Percentiles rank a stretch among this genome's conserved stretches.
These are phyloP conservation scores for Favolaschia claudopus DNA, from an alignment of 768 basidiomycete genomes.

Conservation along the genomic window DNA sequence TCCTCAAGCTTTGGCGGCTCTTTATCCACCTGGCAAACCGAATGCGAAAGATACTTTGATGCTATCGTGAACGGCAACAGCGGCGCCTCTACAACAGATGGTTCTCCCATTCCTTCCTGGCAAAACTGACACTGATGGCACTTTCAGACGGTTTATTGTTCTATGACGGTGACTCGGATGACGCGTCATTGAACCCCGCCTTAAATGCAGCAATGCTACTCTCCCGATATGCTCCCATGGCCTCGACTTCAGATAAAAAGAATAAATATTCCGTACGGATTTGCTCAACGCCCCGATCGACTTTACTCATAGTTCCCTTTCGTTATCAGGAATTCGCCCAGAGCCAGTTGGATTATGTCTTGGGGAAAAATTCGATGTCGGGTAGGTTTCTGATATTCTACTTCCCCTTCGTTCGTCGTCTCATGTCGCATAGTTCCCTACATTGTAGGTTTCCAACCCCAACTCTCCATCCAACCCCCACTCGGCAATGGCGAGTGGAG, in stretches of 20 bases:
- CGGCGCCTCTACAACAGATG: conserved; percentile 64
- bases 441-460: conserved; percentile 86
- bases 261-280: conserved; percentile 64
- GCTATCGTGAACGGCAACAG: conserved; percentile 65
- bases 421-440: conserved; percentile 64
- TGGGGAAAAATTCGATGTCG: conserved; percentile 92
- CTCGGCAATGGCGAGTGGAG: conserved; percentile 88
- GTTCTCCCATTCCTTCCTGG: conserved; percentile 43
- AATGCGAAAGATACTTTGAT: conserved; percentile 83
- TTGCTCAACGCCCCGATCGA: not conserved
- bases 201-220: conserved; percentile 88
- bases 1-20: conserved; percentile 63
- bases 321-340: conserved; percentile 69
- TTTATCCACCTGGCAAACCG: conserved; percentile 68
- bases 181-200: conserved; percentile 84
- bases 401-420: not conserved
- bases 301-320: not conserved
- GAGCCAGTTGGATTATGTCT: conserved; percentile 78
- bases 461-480: conserved; percentile 93
- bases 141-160: conserved; percentile 77
- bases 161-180: conserved; percentile 84
- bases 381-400: conserved; percentile 48
- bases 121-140: not conserved
- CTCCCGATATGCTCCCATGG: conserved; percentile 76
- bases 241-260: conserved; percentile 65